A percentile compares a stretch with the other conserved stretches of the same genome.
phyloP scores from a whole-genome alignment of 2,329 filamentous ascomycete species.

The Neurospora sp. region DNA sequence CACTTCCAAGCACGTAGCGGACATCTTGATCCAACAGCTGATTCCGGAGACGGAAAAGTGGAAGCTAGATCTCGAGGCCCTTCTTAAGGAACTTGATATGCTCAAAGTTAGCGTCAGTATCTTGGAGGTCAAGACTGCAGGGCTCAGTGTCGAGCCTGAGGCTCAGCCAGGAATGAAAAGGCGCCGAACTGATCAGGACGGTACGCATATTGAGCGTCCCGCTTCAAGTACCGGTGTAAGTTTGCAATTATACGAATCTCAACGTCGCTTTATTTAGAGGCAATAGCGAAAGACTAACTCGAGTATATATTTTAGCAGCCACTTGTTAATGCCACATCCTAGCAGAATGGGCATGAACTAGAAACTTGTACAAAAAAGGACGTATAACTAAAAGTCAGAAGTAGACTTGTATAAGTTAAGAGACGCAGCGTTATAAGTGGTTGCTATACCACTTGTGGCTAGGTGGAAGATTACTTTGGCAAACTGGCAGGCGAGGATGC shows the following conservation, averaged over 20 bases:
- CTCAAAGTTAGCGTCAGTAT: neutral
- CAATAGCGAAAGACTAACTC: neutral
- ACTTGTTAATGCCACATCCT: neutral
- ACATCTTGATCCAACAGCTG: conserved; percentile 30
- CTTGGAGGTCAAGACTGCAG: neutral
- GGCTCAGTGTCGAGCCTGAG: neutral
- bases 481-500: neutral
- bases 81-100: neutral
- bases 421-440: neutral
- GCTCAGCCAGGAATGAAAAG: neutral
- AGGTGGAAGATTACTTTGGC: neutral
- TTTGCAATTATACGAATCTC: neutral
- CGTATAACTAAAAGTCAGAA: neutral
- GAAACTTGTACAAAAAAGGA: neutral
- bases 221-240: neutral
- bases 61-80: conserved; percentile 13
- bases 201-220: neutral
- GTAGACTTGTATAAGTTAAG: neutral
- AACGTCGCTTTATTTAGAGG: neutral
- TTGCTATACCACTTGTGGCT: neutral
- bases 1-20: conserved; percentile 31
- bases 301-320: neutral
- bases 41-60: conserved; percentile 13
- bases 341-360: neutral
- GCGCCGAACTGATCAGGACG: neutral